Conservation (phyloP, 2,329 filamentous ascomycete species). For the Colletotrichum zoysiae region DNA sequence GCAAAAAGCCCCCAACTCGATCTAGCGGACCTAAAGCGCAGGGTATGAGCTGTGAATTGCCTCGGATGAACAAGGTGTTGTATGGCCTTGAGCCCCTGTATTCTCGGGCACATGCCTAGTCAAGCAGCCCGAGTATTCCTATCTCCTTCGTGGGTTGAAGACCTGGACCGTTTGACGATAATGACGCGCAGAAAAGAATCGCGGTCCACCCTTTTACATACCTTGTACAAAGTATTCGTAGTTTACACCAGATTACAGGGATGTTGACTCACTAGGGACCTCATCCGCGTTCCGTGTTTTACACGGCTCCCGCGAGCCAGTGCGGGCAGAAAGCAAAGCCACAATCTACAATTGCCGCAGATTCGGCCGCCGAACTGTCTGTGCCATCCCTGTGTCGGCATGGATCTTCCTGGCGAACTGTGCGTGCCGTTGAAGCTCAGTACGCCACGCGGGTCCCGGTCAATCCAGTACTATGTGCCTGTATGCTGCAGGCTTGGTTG, state of each 20-base stretch:
- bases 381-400: constrained; percentile 3
- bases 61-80: background rate
- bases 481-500: too few relatives aligned
- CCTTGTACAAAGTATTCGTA: too few relatives aligned
- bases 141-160: constrained; percentile 8
- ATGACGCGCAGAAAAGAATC: constrained; percentile 17
- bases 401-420: background rate
- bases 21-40: background rate
- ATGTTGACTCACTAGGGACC: constrained; percentile 21
- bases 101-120: background rate
- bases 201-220: background rate
- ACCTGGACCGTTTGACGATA: constrained; percentile 6
- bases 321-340: background rate
- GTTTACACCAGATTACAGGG: constrained; percentile 12
- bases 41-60: background rate
- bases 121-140: constrained; percentile 1
- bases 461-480: too few relatives aligned
- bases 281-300: constrained; percentile 13
- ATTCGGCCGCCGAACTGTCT: constrained; percentile 2
- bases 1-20: background rate
- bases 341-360: constrained; percentile 19
- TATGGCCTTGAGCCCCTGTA: background rate
- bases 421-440: background rate
- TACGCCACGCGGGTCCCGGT: too few relatives aligned
- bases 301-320: background rate